Evolutionary conservation across 805 yeast genomes (phyloP), one percentile per base, ranked within the genome.

Genomic region (Cyberlindnera bimundalis): DNA sequence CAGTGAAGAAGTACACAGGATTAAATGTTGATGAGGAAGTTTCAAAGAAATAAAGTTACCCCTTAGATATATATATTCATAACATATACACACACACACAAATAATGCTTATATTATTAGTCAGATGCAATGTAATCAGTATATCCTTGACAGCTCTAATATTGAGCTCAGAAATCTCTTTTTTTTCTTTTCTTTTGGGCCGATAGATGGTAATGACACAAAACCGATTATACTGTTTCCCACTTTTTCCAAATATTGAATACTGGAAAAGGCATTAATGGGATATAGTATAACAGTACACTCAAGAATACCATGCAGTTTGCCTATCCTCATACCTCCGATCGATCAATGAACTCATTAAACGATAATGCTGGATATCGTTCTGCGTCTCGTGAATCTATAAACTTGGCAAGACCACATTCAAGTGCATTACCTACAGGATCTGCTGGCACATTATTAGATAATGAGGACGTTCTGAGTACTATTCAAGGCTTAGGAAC

Each of bases 11-110:
- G 56, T 70, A 70, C 49, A 81, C 90, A n/a, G 91, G 91, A 5
- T 67, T 84, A 60, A 78, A 80, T 53, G 59, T 83, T 21, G 83
- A 77, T 43, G 83, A 76, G 43, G 79, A 74, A 27, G 83, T 78
- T 15, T 71, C 79, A 23, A 76, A 73, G 57, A 73, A 65, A 53
- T 61, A 58, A 40, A 14, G 10, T 13, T n/a, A n/a, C n/a, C n/a
- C n/a, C 15, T 10, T 19, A 20, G 4, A 10, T 8, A 18, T n/a
- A n/a, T n/a, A n/a, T n/a, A n/a, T n/a, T n/a, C n/a, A n/a, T n/a
- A n/a, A n/a, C n/a, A n/a, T n/a, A n/a, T n/a, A n/a, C n/a, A n/a
- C n/a, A n/a, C n/a, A n/a, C n/a, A n/a, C n/a, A n/a, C n/a, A n/a
- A n/a, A n/a, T n/a, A n/a, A n/a, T n/a, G n/a, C n/a, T n/a, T n/a